Evolutionary conservation across 2,329 filamentous ascomycete species (phyloP), one percentile per base, ranked within the genome.

Genomic region (Didymella keratinophila): DNA sequence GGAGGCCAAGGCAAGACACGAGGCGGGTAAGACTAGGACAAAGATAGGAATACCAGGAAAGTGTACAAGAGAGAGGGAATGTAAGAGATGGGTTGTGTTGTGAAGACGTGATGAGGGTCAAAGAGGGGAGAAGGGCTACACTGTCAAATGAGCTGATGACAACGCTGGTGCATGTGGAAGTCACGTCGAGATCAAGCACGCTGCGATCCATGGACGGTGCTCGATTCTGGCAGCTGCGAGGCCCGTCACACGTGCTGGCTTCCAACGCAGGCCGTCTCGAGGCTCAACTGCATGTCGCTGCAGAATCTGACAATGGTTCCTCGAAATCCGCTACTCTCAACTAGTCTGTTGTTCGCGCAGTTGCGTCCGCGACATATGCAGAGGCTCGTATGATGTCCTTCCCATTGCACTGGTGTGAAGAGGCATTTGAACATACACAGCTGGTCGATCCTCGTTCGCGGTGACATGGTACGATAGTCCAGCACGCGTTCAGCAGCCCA

Each of bases 21-120:
- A 54, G 53, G 49, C 45, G 55, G 23, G 30, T 64, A 60, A 61
- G 64, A 56, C 51, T 58, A 58, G 50, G 39, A 56, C 25, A 55
- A 56, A 27, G 47, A 44, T 41, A 47, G 52, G 25, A 12, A 52
- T 57, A 46, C 39, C 36, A 52, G 21, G 42, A 32, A 25, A 43
- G 18, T 57, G 42, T 37, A 16, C 18, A 41, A 20, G 36, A 3
- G 39, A 12, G 32, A 30, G 37, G 32, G 14, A n/a, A 28, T 50
- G 28, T 30, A 51, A 37, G 45, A 49, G 51, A 45, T 44, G 42
- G 52, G 41, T 14, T 6, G 50, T 34, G 45, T 39, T 55, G 54
- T 43, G 32, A 12, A 28, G 25, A 32, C 12, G 27, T 18, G 28
- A 53, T 43, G 46, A 56, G 41, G 21, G 46, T 23, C 46, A 27